Evolutionary conservation across 2,329 filamentous ascomycete species (phyloP), one percentile per base, ranked within the genome.

Genomic region (Colletotrichum navitas): DNA sequence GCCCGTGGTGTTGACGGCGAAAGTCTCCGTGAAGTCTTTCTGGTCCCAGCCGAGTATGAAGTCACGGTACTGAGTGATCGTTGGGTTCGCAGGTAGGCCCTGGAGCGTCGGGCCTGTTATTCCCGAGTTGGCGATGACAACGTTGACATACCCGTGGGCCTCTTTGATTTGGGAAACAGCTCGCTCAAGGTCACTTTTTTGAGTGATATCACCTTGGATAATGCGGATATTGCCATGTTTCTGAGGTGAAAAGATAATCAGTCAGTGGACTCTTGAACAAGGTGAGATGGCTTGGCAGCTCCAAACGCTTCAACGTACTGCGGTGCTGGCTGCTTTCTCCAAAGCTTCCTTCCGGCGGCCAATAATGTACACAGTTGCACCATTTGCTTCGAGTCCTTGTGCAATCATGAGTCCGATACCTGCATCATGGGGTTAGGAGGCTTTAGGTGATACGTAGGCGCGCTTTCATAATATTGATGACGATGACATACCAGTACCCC

Each of bases 1-100:
- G 11, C 87, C 87, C 0, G 90, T 88, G 16, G 91, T 87, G 75
- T 94, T 92, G 14, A 88, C 88, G 52, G 86, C 84, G 78, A 88
- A 90, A 0, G 87, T 87, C 47, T 86, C 86, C 86, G 91, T 92
- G 41, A 85, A 84, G 45, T 62, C 67, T 12, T 68, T 55, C 36
- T 68, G 59, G 4, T 89, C 85, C 70, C 88, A 83, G 72, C 71
- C 89, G 86, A 75, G 68, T 3, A 71, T 24, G 3, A 34, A 55
- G 21, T 71, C 68, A 21, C 65, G 52, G 6, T 59, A 71, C 32
- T 71, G 59, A 26, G 65, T 56, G 43, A 72, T 45, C 1, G 66
- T 65, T 1, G 61, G 66, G 21, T 72, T 66, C 2, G 51, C 24
- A 5, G 68, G 68, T 21, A 71, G 91, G 12, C n/a, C 70, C 16